Conservation (phyloP, 768 basidiomycete species). For the Leccinum barrowsii region DNA sequence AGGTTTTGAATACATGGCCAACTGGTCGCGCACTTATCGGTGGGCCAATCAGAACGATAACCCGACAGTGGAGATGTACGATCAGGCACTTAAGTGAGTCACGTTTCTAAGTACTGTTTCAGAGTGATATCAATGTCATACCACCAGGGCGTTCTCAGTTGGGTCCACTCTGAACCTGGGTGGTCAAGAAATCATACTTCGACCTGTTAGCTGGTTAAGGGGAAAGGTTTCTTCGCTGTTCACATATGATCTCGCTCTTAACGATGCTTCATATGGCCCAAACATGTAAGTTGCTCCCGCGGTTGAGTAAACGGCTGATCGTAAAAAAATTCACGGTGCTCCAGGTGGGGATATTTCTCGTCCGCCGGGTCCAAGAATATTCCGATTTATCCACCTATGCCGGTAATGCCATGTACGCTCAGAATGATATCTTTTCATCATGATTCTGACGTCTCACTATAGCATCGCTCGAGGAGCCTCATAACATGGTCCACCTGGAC, state of each 20-base stretch:
- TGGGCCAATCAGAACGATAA: conserved; percentile 2
- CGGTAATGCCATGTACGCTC: conserved; percentile 6
- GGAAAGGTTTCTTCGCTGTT: conserved; percentile 14
- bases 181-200: rapidly evolving
- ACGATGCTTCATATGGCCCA: conserved; percentile 8
- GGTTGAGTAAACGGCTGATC: neutral
- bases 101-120: neutral
- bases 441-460: neutral
- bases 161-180: neutral
- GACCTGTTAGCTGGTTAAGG: conserved; percentile 17
- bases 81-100: conserved; percentile 11
- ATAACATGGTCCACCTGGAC: conserved; percentile 19
- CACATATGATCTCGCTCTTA: conserved; percentile 10
- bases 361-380: neutral
- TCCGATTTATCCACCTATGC: conserved; percentile 1
- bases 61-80: conserved; percentile 11
- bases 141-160: conserved; percentile 5
- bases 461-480: conserved; percentile 20
- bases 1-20: conserved; percentile 3
- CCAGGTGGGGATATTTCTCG: conserved; percentile 21
- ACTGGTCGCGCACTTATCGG: conserved; percentile 15
- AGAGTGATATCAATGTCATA: neutral
- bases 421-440: neutral
- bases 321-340: neutral
- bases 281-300: conserved; percentile 12